phyloP scores from a whole-genome alignment of 805 yeast species.

The Candida nemodendra region DNA sequence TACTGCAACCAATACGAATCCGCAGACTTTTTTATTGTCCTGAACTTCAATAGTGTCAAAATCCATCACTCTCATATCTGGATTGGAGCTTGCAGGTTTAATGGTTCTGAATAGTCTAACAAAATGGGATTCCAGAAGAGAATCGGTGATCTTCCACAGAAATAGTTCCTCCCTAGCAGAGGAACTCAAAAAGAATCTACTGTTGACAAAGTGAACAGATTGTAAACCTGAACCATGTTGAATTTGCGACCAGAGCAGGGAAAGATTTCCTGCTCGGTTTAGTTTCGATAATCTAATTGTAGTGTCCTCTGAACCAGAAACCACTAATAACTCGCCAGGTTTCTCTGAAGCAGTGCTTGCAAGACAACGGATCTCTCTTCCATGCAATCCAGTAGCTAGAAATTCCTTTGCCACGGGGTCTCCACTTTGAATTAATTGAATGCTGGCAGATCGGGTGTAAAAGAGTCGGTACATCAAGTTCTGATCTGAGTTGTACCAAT shows the following conservation, averaged over 20 bases:
- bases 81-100: conserved; percentile 54
- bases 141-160: conserved; percentile 63
- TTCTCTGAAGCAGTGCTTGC: conserved; percentile 39
- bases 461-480: conserved; percentile 42
- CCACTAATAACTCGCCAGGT: conserved; percentile 41
- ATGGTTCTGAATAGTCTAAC: conserved; percentile 51
- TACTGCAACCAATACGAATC: conserved; percentile 62
- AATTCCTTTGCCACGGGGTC: conserved; percentile 22
- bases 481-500: conserved; percentile 17
- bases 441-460: conserved; percentile 56
- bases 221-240: conserved; percentile 91
- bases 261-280: conserved; percentile 40
- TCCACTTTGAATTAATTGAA: conserved; percentile 39
- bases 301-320: conserved; percentile 90
- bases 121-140: conserved; percentile 27
- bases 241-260: conserved; percentile 59
- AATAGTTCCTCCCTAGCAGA: conserved; percentile 88
- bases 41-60: conserved; percentile 50
- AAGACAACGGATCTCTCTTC: conserved; percentile 83
- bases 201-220: conserved; percentile 58
- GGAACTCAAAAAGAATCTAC: conserved; percentile 48
- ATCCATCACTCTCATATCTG: conserved; percentile 91
- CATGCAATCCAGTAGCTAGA: conserved; percentile 73
- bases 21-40: conserved; percentile 26
- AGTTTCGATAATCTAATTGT: conserved; percentile 58